Conservation (phyloP, 73 alveolate genomes). For the Tetrahymena borealis region DNA sequence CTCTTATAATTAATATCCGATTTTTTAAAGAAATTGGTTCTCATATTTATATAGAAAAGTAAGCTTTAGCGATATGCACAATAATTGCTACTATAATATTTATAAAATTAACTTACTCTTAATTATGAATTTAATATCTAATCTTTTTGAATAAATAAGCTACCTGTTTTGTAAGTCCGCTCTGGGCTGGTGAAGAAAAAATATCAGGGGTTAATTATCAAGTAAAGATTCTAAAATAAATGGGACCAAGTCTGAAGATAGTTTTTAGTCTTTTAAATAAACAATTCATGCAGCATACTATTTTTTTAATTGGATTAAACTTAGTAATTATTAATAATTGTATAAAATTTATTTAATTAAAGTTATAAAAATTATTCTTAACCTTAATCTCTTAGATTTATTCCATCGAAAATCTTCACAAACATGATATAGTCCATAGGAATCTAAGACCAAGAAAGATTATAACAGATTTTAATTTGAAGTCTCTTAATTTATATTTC, state of each 20-base stretch:
- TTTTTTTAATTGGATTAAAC: not conserved
- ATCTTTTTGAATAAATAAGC: not conserved
- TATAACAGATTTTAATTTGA: not conserved
- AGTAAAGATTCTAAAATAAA: not conserved
- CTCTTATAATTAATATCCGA: not conserved
- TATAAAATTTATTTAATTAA: not conserved
- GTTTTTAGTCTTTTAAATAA: not conserved
- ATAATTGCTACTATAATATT: no score
- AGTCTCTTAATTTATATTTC: constrained; percentile 1
- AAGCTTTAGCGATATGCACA: no score
- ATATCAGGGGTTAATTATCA: not conserved
- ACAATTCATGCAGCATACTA: not conserved
- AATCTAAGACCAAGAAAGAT: constrained; percentile 34
- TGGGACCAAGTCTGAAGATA: not conserved
- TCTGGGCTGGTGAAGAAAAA: not conserved
- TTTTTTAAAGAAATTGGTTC: no score
- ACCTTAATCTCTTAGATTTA: not conserved
- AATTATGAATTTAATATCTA: no score
- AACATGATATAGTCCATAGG: constrained; percentile 19
- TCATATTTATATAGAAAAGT: no score
- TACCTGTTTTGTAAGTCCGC: not conserved
- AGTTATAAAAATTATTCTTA: no score
- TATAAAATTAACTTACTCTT: no score
- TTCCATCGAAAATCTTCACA: constrained; percentile 28
- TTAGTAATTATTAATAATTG: not conserved